Conservation (phyloP, 768 basidiomycete genomes). For the Tulasnella sp. region DNA sequence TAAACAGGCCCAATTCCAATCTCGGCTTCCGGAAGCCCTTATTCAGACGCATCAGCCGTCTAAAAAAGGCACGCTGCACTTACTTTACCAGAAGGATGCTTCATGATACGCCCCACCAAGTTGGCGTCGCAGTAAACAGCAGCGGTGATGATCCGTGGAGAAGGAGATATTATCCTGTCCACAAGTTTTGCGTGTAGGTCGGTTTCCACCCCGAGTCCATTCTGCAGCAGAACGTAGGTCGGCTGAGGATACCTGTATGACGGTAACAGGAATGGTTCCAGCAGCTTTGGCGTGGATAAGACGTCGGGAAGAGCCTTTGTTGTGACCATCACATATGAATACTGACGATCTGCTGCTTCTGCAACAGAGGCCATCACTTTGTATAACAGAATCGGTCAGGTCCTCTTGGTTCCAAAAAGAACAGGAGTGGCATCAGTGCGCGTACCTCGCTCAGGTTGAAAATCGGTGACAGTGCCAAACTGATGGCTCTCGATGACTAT, state of each 20-base stretch:
- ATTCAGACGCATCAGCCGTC: no score
- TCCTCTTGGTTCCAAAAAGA: background rate
- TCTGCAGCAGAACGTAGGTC: conserved; percentile 53
- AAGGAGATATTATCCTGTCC: conserved; percentile 17
- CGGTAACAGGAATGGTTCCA: conserved; percentile 42
- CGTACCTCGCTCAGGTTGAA: conserved; percentile 52
- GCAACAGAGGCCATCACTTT: conserved; percentile 47
- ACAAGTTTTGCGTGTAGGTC: conserved; percentile 40
- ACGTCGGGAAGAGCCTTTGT: conserved; percentile 69
- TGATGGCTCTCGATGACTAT: conserved; percentile 45
- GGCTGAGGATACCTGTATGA: conserved; percentile 40
- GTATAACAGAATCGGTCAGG: background rate
- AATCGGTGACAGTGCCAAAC: conserved; percentile 44
- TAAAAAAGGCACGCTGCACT: no score
- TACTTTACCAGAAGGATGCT: no score
- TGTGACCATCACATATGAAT: conserved; percentile 52
- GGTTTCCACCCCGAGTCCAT: conserved; percentile 58
- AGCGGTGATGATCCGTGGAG: conserved; percentile 42
- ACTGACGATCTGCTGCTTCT: conserved; percentile 48
- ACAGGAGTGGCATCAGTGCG: no score
- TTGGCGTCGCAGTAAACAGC: conserved; percentile 48
- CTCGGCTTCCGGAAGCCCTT: no score
- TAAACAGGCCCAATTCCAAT: background rate
- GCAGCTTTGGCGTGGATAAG: conserved; percentile 40
- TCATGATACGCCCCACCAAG: conserved; percentile 19